Conservation (phyloP, 2,329 filamentous ascomycete species). For the Cladorrhinum sp. region DNA sequence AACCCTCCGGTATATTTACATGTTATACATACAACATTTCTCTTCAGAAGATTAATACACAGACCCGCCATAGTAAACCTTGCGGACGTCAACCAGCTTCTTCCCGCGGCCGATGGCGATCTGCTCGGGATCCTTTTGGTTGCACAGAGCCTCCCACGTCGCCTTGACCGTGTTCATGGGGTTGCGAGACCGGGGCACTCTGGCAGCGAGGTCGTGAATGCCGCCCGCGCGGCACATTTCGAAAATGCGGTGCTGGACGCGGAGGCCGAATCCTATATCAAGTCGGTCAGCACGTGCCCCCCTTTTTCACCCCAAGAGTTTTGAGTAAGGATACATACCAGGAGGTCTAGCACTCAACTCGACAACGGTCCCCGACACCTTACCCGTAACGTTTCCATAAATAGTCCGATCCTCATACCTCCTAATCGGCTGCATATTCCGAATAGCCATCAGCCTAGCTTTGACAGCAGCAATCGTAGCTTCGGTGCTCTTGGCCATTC, state of each 20-base stretch:
- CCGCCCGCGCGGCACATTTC: constrained; percentile 88
- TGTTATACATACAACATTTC: not conserved
- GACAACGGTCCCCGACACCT: constrained; percentile 85
- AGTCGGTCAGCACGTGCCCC: too few species aligned
- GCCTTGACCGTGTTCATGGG: constrained; percentile 98
- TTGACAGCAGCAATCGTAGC: constrained; percentile 63
- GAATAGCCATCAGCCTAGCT: constrained; percentile 76
- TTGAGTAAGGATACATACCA: constrained; percentile 55
- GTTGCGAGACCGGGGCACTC: constrained; percentile 81
- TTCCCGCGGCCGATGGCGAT: constrained; percentile 85
- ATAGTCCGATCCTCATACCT: constrained; percentile 92
- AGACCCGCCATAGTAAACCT: constrained; percentile 91
- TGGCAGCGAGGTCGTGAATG: constrained; percentile 80
- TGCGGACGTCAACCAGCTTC: constrained; percentile 93
- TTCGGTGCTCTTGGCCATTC: constrained; percentile 85
- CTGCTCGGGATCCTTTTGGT: constrained; percentile 82
- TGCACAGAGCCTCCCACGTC: constrained; percentile 74
- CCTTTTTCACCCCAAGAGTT: too few species aligned
- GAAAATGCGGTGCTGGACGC: constrained; percentile 86
- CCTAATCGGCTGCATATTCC: constrained; percentile 88
- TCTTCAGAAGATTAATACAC: not conserved
- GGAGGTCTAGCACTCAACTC: constrained; percentile 79
- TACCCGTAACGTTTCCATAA: constrained; percentile 76
- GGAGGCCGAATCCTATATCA: constrained; percentile 81
- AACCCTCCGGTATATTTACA: not conserved